Conservation (phyloP, 768 basidiomycete genomes). For the Pleurotus salmoneostramineus region DNA sequence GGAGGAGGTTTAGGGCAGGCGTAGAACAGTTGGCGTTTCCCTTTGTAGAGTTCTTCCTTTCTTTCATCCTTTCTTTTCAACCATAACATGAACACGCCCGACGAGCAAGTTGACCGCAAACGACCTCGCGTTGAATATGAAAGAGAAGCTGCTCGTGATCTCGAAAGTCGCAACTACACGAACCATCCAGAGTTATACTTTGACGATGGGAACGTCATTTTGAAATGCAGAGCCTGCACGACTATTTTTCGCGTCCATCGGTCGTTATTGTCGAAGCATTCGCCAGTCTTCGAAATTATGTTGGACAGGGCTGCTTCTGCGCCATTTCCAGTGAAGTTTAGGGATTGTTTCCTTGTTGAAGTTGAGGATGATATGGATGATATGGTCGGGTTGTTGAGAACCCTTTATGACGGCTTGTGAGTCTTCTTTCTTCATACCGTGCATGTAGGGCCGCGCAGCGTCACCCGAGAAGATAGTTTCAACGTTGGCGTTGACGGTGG, state of each 20-base stretch:
- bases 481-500: too few species aligned
- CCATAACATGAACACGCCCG: background rate
- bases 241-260: slow-evolving; percentile 2
- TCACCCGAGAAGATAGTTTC: too few species aligned
- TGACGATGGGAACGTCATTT: slow-evolving; percentile 4
- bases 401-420: slow-evolving; percentile 3
- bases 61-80: background rate
- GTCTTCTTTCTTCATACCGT: background rate
- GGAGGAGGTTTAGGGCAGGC: background rate
- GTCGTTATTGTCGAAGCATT: background rate
- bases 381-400: background rate
- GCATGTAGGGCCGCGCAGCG: background rate
- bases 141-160: background rate
- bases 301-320: background rate
- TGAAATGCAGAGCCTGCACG: background rate
- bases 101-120: slow-evolving; percentile 1
- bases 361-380: background rate
- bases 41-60: background rate
- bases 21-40: background rate
- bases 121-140: slow-evolving; percentile 3
- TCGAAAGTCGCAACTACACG: background rate
- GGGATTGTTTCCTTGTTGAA: background rate
- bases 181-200: background rate
- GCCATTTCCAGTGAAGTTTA: background rate
- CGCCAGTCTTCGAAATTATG: background rate